A percentile compares a stretch with the other conserved stretches of the same genome.
phyloP scores from a whole-genome alignment of 2,329 filamentous ascomycete genomes.

The Penicillium sp. region DNA sequence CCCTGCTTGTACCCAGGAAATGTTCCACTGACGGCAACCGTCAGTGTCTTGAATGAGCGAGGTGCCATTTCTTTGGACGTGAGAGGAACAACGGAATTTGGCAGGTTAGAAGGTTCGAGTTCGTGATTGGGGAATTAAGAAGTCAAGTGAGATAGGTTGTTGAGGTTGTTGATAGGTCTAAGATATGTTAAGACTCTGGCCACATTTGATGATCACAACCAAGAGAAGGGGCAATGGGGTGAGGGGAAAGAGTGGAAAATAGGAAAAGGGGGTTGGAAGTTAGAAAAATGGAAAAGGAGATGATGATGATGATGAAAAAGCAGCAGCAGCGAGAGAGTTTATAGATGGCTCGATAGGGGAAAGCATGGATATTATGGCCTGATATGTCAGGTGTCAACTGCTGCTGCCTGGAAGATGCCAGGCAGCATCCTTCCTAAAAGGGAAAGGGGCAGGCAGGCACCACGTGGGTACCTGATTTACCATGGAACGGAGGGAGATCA shows the following conservation, averaged over 20 bases:
- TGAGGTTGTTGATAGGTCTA: background rate
- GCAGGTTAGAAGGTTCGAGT: background rate
- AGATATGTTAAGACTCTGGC: background rate
- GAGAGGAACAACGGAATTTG: background rate
- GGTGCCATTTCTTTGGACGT: slow-evolving; percentile 25
- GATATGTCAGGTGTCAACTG: background rate
- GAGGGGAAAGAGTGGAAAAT: too few species aligned
- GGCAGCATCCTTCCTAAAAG: background rate
- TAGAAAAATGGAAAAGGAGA: background rate
- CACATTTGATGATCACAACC: too few species aligned
- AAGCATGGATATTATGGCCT: background rate
- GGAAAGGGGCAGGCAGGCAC: background rate
- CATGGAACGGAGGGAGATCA: background rate
- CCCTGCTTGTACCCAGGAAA: slow-evolving; percentile 61
- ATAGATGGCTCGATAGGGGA: background rate
- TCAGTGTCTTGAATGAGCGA: slow-evolving; percentile 31
- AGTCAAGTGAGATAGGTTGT: too few species aligned
- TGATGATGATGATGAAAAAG: background rate
- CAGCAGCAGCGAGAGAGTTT: background rate
- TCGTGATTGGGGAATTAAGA: background rate
- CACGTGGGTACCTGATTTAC: background rate
- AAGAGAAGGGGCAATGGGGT: too few species aligned
- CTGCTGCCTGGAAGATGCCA: background rate
- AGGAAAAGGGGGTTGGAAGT: background rate
- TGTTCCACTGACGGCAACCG: slow-evolving; percentile 64